phyloP scores from a whole-genome alignment of 306 rosid genomes.

The Canavalia ensiformis region DNA sequence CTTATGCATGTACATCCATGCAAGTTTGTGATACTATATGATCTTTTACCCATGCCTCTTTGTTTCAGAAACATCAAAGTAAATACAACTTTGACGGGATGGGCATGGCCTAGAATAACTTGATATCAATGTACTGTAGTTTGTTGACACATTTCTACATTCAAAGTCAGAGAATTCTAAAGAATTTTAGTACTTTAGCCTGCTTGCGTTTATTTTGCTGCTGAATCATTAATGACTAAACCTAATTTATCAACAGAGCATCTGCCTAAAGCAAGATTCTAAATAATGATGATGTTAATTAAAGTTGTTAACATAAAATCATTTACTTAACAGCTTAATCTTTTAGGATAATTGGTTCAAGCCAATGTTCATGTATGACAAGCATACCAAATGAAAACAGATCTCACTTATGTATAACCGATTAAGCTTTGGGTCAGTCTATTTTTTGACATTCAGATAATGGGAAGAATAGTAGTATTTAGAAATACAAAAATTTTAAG shows the following conservation, averaged over 20 bases:
- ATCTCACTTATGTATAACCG: background rate
- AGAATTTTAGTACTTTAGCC: background rate
- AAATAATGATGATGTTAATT: background rate
- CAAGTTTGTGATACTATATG: no score
- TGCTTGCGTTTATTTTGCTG: background rate
- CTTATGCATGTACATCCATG: no score
- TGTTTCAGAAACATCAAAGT: no score
- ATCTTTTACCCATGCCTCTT: no score
- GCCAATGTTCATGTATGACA: no score
- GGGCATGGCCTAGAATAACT: background rate
- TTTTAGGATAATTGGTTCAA: background rate
- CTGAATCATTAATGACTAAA: background rate
- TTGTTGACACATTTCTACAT: background rate
- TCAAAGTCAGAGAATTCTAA: background rate
- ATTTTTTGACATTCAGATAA: background rate
- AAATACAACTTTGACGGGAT: background rate
- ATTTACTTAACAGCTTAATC: background rate
- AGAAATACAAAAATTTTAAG: background rate
- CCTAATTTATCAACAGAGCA: background rate
- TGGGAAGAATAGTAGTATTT: constrained; percentile 8
- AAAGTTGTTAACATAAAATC: background rate
- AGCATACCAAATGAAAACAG: no score
- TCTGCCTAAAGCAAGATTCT: background rate
- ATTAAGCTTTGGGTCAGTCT: background rate
- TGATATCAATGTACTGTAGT: background rate